Percentiles rank a stretch among this genome's conserved stretches.
phyloP scores from a whole-genome alignment of 2,329 filamentous ascomycete genomes.

The Penicillium olsonii region DNA sequence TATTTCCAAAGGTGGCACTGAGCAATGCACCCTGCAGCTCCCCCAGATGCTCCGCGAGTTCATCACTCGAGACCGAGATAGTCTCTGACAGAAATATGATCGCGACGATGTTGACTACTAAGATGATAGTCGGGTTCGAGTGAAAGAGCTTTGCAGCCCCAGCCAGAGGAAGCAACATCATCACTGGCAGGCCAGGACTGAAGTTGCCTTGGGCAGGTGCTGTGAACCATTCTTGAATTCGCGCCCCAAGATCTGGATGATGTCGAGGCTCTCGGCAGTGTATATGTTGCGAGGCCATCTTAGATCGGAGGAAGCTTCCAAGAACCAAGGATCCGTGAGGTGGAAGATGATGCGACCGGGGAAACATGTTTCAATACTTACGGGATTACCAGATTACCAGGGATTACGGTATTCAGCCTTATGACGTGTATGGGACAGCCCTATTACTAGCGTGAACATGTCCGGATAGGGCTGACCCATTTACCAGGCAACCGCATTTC shows the following conservation, averaged over 20 bases:
- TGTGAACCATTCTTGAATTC: conserved; percentile 1
- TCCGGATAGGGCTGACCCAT: conserved; percentile 7
- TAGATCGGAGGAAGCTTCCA: background rate
- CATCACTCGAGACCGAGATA: conserved; percentile 12
- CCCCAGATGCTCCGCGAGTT: conserved; percentile 9
- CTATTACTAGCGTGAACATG: conserved; percentile 12
- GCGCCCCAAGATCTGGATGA: background rate
- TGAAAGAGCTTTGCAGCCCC: conserved; percentile 8
- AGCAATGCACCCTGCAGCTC: conserved; percentile 15
- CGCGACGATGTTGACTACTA: conserved; percentile 11
- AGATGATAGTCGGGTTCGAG: conserved; percentile 10
- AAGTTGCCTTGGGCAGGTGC: conserved; percentile 5
- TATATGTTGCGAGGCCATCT: background rate
- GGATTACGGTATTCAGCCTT: conserved; percentile 3
- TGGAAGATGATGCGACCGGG: conserved; percentile 4
- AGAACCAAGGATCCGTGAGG: background rate
- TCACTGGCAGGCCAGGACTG: conserved; percentile 1
- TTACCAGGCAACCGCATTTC: conserved; percentile 11
- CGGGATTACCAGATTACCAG: background rate
- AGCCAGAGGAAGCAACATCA: conserved; percentile 10
- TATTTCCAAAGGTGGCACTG: conserved; percentile 15
- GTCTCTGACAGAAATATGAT: conserved; percentile 11
- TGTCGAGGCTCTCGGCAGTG: background rate
- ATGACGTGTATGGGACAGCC: conserved; percentile 1
- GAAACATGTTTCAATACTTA: background rate